These are phyloP conservation scores for Colletotrichum australisinense DNA, from an alignment of 2,329 filamentous ascomycete genomes.

Conservation along the genomic window DNA sequence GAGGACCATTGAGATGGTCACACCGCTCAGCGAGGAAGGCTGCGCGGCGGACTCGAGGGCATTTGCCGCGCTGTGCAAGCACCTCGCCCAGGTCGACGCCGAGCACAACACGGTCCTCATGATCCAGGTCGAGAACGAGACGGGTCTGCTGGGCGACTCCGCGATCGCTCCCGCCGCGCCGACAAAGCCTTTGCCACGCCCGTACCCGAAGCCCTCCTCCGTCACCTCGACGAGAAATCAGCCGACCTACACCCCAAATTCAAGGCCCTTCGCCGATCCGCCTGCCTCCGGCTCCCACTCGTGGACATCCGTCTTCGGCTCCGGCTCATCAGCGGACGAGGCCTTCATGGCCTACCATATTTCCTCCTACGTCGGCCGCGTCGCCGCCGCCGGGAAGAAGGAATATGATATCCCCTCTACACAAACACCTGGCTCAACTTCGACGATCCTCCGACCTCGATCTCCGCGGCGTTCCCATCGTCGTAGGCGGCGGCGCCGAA, in stretches of 20 bases:
- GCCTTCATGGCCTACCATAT: slow-evolving; percentile 51
- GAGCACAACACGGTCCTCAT: slow-evolving; percentile 62
- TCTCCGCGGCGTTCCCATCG: slow-evolving; percentile 44
- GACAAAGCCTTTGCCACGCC: slow-evolving; percentile 52
- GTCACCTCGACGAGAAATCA: slow-evolving; percentile 37
- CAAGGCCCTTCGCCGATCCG: slow-evolving; percentile 40
- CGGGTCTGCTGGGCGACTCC: slow-evolving; percentile 63
- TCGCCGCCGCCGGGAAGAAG: slow-evolving; percentile 48
- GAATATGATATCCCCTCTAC: slow-evolving; percentile 46
- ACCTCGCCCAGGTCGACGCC: slow-evolving; percentile 55
- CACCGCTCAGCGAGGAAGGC: slow-evolving; percentile 42
- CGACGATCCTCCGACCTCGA: slow-evolving; percentile 45
- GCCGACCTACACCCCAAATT: slow-evolving; percentile 44
- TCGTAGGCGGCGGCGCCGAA: slow-evolving; percentile 48
- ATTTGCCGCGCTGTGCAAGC: slow-evolving; percentile 45
- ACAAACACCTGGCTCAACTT: slow-evolving; percentile 52
- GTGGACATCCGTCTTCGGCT: slow-evolving; percentile 48
- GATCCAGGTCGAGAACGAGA: slow-evolving; percentile 69
- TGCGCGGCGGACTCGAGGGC: slow-evolving; percentile 47
- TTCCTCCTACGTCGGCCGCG: slow-evolving; percentile 47
- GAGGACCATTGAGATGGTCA: slow-evolving; percentile 47
- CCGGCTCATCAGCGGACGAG: slow-evolving; percentile 44
- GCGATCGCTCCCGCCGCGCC: slow-evolving; percentile 56
- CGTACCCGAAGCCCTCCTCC: slow-evolving; percentile 42
- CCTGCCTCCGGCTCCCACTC: slow-evolving; percentile 41